Base-by-base conservation (phyloP, 345 rosid species). In the Schrenkiella parvula region DNA sequence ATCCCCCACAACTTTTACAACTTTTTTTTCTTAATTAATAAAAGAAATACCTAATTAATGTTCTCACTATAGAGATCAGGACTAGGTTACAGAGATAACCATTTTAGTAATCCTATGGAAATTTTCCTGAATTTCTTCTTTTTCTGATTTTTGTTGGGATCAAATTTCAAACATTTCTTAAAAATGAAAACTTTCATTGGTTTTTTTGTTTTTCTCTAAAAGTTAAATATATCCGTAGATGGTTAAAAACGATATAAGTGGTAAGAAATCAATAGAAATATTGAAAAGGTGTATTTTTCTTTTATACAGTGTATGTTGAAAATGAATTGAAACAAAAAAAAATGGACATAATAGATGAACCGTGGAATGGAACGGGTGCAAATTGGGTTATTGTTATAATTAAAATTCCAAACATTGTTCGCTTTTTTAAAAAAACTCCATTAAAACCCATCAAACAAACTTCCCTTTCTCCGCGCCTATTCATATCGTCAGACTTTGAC, bases 381-480 rank as follows among this genome's bases (percentile, higher is more conserved):
- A 70, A 34, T 34, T 12, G 2, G 13, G n/a, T n/a, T n/a, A n/a
- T n/a, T 28, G 29, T 37, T 4, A 34, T 31, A 31, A 31, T 17
- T 29, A 9, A 19, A 29, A 4, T 10, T 2, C 2, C 15, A 53
- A 46, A 55, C 41, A 32, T 32, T 31, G 41, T 55, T 53, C 47
- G 4, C 50, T 17, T 34, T 35, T 60, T 52, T 2, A 55, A 63
- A 38, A 32, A 55, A 23, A 47, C 62, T 54, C 64, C 58, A 64
- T 54, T 64, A 44, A 53, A 35, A 53, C 17, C 44, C 29, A 47
- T 9, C 23, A 72, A 74, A 53, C 44, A 74, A 74, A 48, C 61
- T 53, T 75, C 53, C 51, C 46, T 74, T 71, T 55, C 75, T 70
- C 75, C 67, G 71, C 80, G 79, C 74, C 61, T 54, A 63, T 56